Conservation (phyloP, 495 filamentous ascomycete species). For the Beverwykella pulmonaria region DNA sequence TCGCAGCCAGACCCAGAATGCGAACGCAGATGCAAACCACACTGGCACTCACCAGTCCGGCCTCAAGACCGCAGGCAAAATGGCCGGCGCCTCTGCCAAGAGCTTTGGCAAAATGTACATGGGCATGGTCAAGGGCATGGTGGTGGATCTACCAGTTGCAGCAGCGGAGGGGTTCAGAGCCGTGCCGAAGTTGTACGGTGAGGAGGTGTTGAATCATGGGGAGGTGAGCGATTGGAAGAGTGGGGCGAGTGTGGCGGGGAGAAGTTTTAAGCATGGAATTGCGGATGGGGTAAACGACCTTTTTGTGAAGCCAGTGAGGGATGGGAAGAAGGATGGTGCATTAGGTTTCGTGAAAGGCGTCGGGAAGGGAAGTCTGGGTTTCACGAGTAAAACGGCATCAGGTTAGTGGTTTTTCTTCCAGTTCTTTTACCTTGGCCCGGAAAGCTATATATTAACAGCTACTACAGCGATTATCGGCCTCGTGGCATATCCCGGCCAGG, state of each 20-base stretch:
- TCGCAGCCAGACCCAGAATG: neutral
- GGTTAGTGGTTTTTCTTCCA: neutral
- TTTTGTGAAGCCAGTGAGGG: conserved; percentile 20
- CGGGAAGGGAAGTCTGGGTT: conserved; percentile 27
- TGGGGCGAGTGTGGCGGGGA: conserved; percentile 23
- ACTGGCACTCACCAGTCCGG: neutral
- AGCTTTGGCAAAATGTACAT: conserved; percentile 4
- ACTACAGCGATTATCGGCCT: neutral
- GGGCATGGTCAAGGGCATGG: conserved; percentile 20
- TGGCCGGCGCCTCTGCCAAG: conserved; percentile 16
- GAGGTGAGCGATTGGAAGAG: conserved; percentile 21
- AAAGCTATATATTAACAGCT: neutral
- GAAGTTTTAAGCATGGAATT: conserved; percentile 12
- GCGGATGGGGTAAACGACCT: conserved; percentile 28
- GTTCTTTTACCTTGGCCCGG: neutral
- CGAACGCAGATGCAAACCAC: neutral
- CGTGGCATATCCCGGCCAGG: conserved; percentile 6
- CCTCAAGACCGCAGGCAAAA: neutral
- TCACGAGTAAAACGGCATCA: conserved; percentile 16
- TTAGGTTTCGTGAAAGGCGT: conserved; percentile 25
- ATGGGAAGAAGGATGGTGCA: conserved; percentile 19
- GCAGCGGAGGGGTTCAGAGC: conserved; percentile 30
- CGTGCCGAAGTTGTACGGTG: conserved; percentile 27
- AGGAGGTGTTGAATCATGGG: conserved; percentile 16
- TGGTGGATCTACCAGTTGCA: conserved; percentile 6